Base-by-base conservation (phyloP, 2,329 filamentous ascomycete species). In the Colletotrichum gigasporum region DNA sequence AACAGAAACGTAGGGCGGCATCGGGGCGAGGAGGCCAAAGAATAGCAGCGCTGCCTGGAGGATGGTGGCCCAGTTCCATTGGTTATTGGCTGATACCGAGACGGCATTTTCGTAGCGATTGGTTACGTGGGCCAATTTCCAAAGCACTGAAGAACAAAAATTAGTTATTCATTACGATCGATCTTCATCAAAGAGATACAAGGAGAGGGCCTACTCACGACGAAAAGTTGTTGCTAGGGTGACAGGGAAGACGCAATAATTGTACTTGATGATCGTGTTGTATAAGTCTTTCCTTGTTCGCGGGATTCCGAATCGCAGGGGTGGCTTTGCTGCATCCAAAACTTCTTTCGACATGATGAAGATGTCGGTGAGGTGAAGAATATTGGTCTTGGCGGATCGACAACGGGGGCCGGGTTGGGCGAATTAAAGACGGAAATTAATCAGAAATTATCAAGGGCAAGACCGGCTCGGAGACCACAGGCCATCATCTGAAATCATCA, bases 41-140 rank as follows among this genome's bases (percentile, higher is more conserved):
- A 32, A 30, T 2, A 56, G 11, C 0, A 56, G 16, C 14, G 52
- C 30, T 7, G 52, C 28, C 6, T 56, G 52, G 18, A 56, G 26
- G 0, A 56, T 35, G 3, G 52, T 56, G 26, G 52, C 30, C 52
- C 52, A 47, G 30, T 56, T 47, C 52, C 52, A 56, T n/a, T 34
- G 41, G 0, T 56, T 28, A n/a, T 45, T 44, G 2, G 41, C 28
- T 8, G 39, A 14, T 0, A 45, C 52, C 12, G 39, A 14, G 0
- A 45, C 52, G 14, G 52, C 39, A 35, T 56, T 56, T 16, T 44
- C 22, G 30, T 35, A 45, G 3, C 34, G 30, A 16, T 45, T 22
- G 9, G 52, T 56, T 7, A 32, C 28, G n/a, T 37, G 28, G 30
- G 41, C 52, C 0, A 56, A 12, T 26, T 56, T 56, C 52, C 52